Conservation (phyloP, 805 yeast genomes). For the Brettanomyces sp. region DNA sequence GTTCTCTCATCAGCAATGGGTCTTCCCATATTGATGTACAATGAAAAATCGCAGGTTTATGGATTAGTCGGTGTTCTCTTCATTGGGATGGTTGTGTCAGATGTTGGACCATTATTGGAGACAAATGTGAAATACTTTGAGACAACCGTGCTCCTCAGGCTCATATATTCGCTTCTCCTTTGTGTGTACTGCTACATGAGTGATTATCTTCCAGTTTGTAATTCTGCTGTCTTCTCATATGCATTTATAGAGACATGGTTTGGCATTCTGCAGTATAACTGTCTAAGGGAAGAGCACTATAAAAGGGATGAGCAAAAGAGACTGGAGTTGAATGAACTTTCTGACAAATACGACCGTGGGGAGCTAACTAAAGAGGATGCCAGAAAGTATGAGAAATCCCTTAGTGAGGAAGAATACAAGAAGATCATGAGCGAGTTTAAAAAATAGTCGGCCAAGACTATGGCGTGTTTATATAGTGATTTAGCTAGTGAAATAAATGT, state of each 20-base stretch:
- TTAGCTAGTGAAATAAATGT: background rate
- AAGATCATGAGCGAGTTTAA: constrained; percentile 24
- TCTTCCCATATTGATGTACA: constrained; percentile 23
- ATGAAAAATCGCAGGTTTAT: constrained; percentile 24
- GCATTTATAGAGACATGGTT: constrained; percentile 63
- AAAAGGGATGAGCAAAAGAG: constrained; percentile 31
- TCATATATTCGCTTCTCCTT: constrained; percentile 38
- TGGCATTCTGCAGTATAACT: constrained; percentile 50
- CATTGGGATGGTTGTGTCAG: constrained; percentile 36
- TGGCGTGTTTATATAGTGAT: background rate
- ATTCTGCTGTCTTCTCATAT: constrained; percentile 51
- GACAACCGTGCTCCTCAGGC: constrained; percentile 49
- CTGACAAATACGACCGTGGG: constrained; percentile 20
- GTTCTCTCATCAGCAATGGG: constrained; percentile 23
- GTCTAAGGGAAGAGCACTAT: constrained; percentile 56
- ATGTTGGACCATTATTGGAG: constrained; percentile 49
- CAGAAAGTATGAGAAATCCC: constrained; percentile 13
- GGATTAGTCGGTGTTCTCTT: constrained; percentile 44
- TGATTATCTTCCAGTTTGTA: constrained; percentile 40
- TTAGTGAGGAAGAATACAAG: constrained; percentile 22
- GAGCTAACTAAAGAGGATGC: constrained; percentile 15
- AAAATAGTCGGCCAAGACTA: background rate
- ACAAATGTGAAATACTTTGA: constrained; percentile 42
- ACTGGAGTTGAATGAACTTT: constrained; percentile 11
- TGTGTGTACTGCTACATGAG: constrained; percentile 42